Base-by-base conservation (phyloP, 305 asterid species). In the Fraxinus angustifolia region DNA sequence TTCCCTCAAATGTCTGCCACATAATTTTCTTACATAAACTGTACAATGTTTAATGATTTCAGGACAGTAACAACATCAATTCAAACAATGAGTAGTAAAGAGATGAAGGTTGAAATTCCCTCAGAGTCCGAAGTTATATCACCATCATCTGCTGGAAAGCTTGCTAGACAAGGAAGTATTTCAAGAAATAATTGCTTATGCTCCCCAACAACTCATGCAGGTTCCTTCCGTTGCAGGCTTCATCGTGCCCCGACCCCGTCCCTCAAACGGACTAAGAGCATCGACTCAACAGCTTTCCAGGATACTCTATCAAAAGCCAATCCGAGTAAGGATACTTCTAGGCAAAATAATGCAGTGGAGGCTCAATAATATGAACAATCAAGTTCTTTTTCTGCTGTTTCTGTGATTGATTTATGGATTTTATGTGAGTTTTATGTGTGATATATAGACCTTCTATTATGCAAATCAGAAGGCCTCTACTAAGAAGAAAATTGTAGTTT, bases 161-260 rank as follows among this genome's bases (percentile, higher is more conserved):
- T 91, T 73, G 84, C 87, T 5, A 90, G 98, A 62, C 94, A 92
- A 75, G 93, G 89, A 38, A 92, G 95, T 70, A 78, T 91, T 14
- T 84, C 86, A 1, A 93, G 89, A 89, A 80, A 78, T 80, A 87
- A 85, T 80, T 94, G 98, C 74, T 45, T 93, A 3, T 94, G 97
- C 83, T 91, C 98, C 53, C 97, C 97, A 0, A 93, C 98, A 12
- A 91, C 93, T 4, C 97, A 94, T 28, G 89, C 88, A 0, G 97
- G 98, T 79, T 94, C 98, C 71, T 94, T 94, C 60, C 92, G 97
- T 0, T 94, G 98, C 81, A 84, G 96, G 88, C 88, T 90, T 60
- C 98, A 94, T 75, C 92, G 98, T 3, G 78, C 0, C 33, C 16
- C 71, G 14, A 60, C 85, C 62, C 90, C 91, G 4, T 76, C 81